These are phyloP conservation scores for Cercospora sp. DNA, from an alignment of 2,329 filamentous ascomycete genomes.

Conservation along the genomic window DNA sequence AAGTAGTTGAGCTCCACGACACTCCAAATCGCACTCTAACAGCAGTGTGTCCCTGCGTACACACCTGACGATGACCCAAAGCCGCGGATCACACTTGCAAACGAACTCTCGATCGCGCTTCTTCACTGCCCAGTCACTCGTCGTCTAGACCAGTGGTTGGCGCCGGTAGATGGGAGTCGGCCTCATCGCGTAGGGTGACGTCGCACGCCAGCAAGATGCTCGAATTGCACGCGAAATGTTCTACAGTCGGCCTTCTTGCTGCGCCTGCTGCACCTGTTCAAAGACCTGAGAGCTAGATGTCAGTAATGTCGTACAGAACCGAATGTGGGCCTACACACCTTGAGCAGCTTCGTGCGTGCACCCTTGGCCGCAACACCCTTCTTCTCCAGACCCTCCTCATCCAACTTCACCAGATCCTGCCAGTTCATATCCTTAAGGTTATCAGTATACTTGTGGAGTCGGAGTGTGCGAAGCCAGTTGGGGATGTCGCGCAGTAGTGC, in stretches of 20 bases:
- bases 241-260: slow-evolving; percentile 42
- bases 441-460: slow-evolving; percentile 98
- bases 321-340: slow-evolving; percentile 56
- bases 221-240: background rate
- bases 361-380: slow-evolving; percentile 93
- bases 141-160: background rate
- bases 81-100: background rate
- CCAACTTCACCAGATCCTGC: slow-evolving; percentile 86
- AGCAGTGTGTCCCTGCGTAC: background rate
- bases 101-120: background rate
- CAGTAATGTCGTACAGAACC: slow-evolving; percentile 29
- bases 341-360: slow-evolving; percentile 94
- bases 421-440: slow-evolving; percentile 97
- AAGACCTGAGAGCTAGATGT: slow-evolving; percentile 63
- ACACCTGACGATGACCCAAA: background rate
- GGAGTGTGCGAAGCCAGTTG: slow-evolving; percentile 88
- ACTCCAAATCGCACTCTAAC: background rate
- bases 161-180: background rate
- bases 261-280: slow-evolving; percentile 79
- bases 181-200: background rate
- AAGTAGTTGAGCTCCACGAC: background rate
- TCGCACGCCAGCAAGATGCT: background rate
- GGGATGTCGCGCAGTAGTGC: slow-evolving; percentile 91
- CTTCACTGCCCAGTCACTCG: background rate
- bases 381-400: slow-evolving; percentile 89